Evolutionary conservation across 148 eudicot species (phyloP).

Genomic region (Vaccinium vitisidaea): DNA sequence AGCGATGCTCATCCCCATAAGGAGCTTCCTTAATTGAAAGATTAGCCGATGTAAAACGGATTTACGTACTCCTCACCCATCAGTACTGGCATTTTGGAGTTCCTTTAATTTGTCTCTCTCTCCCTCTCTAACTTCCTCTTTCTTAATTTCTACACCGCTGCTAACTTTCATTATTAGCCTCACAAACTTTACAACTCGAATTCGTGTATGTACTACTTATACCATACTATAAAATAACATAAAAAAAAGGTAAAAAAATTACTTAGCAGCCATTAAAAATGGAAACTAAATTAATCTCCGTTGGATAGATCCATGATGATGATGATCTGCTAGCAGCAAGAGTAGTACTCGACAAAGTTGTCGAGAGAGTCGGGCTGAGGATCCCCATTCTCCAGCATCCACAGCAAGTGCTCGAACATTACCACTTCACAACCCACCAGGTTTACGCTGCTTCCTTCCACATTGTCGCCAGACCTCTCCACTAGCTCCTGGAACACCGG

Average conservation of each 20-base stretch:
- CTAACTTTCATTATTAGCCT: slow-evolving; percentile 8
- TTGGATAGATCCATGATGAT: background rate
- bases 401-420: slow-evolving; percentile 65
- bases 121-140: background rate
- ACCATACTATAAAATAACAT: background rate
- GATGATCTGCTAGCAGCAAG: slow-evolving; percentile 30
- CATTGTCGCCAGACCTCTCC: slow-evolving; percentile 25
- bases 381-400: slow-evolving; percentile 82
- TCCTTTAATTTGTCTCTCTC: background rate
- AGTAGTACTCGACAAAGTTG: slow-evolving; percentile 62
- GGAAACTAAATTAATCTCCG: background rate
- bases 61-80: background rate
- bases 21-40: background rate
- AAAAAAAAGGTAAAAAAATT: background rate
- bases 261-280: background rate
- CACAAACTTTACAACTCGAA: background rate
- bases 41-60: slow-evolving; percentile 12
- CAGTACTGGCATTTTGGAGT: background rate
- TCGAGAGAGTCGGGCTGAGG: slow-evolving; percentile 55
- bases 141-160: background rate
- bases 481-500: slow-evolving; percentile 63
- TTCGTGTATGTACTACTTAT: background rate
- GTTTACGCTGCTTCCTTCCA: background rate
- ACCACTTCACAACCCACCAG: slow-evolving; percentile 58
- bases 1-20: background rate